Conservation (phyloP, 2,329 filamentous ascomycete genomes). For the Cladosporium sp. region DNA sequence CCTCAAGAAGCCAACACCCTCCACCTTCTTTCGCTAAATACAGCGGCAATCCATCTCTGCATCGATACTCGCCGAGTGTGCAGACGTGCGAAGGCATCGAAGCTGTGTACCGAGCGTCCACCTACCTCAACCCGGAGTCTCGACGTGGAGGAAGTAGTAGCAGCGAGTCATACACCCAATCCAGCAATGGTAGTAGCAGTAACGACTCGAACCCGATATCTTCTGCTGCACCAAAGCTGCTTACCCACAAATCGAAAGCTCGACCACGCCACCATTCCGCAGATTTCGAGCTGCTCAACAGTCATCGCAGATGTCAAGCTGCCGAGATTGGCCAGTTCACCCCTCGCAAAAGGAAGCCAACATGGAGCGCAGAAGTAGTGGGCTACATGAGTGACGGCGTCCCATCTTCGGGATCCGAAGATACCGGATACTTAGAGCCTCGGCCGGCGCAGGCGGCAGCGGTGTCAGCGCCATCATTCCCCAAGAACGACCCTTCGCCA, state of each 20-base stretch:
- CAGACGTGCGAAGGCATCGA: conserved; percentile 27
- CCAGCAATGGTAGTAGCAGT: conserved; percentile 16
- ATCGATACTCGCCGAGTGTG: conserved; percentile 29
- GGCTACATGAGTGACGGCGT: neutral
- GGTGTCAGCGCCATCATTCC: neutral
- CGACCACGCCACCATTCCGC: conserved; percentile 18
- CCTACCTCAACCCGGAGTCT: conserved; percentile 17
- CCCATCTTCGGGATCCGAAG: neutral
- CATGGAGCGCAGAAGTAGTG: conserved; percentile 10
- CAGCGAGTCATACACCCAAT: conserved; percentile 20
- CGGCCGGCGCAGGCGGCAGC: neutral
- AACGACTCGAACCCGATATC: conserved; percentile 20
- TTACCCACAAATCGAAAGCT: conserved; percentile 11
- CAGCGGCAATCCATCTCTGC: conserved; percentile 28
- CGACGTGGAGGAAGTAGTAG: conserved; percentile 12
- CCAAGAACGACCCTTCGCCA: neutral
- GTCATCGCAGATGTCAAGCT: conserved; percentile 43
- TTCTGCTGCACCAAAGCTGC: conserved; percentile 21
- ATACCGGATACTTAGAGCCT: neutral
- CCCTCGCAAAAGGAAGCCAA: conserved; percentile 19
- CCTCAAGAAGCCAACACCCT: conserved; percentile 24
- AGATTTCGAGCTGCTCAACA: conserved; percentile 37
- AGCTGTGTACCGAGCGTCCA: conserved; percentile 23
- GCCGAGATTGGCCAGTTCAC: conserved; percentile 45
- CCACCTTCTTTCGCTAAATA: conserved; percentile 34